Conservation (phyloP, 768 basidiomycete species). For the Lenzites betulinus region DNA sequence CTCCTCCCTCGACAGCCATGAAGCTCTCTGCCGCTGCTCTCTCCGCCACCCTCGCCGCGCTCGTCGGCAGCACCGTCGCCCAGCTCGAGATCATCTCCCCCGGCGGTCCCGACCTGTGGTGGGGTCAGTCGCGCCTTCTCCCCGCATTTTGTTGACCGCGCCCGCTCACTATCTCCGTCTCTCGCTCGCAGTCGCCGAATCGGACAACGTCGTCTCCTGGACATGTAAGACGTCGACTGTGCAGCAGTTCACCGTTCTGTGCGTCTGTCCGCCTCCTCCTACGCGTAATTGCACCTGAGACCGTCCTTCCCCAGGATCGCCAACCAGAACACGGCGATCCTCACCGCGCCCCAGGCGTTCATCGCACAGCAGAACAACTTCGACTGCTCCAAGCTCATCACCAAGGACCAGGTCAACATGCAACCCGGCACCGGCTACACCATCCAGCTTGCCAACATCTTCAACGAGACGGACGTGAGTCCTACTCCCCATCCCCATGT, state of each 20-base stretch:
- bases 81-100: conserved; percentile 50
- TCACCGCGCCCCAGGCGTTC: conserved; percentile 45
- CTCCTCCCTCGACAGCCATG: conserved; percentile 25
- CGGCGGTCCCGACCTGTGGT: conserved; percentile 49
- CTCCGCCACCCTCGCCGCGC: conserved; percentile 40
- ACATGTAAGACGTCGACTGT: conserved; percentile 47
- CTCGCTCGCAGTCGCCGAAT: conserved; percentile 53
- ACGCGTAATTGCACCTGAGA: conserved; percentile 19
- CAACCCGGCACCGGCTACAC: conserved; percentile 48
- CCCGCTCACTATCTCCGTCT: background rate
- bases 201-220: conserved; percentile 63
- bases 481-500: background rate
- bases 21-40: conserved; percentile 38
- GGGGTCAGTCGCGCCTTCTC: conserved; percentile 44
- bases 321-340: conserved; percentile 45
- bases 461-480: conserved; percentile 58
- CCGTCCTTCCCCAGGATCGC: conserved; percentile 38
- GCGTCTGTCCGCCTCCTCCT: conserved; percentile 30
- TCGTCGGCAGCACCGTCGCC: conserved; percentile 42
- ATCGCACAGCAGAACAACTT: conserved; percentile 55
- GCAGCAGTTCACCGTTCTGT: conserved; percentile 54
- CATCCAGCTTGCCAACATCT: conserved; percentile 48
- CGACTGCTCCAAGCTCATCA: conserved; percentile 59
- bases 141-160: background rate
- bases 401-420: conserved; percentile 45